Evolutionary conservation across 192 early-diverging fungal genomes (phyloP), one percentile per base, ranked within the genome.

Genomic region (Coemansia sp.): DNA sequence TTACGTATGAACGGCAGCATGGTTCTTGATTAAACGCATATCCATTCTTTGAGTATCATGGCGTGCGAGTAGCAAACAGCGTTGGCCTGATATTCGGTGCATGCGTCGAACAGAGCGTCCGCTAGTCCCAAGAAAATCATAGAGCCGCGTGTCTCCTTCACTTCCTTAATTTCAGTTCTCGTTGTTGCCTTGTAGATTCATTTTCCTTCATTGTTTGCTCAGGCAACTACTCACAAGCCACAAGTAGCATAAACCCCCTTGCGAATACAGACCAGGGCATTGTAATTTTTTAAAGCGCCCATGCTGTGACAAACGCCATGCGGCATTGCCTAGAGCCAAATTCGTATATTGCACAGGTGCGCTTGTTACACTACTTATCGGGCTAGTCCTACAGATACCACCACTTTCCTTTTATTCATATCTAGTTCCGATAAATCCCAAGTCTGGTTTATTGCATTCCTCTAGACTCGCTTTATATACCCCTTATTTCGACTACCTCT

Each of bases 1-100:
- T 55, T 55, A 55, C 13, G 28, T 26, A 55, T 31, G 26, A 55
- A 28, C 51, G 16, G 26, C 51, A 55, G 51, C 51, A 55, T 55
- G 51, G 51, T 28, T 33, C 51, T 31, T 14, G 28, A 55, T 26
- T 28, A 55, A 55, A 28, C 14, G 43, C 9, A 18, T 45, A 20
- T 21, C 18, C 43, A 9, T 9, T 6, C 43, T 45, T 45, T 20
- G 43, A 45, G 18, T 45, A 45, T 2, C 43, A 9, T 18, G 18
- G 43, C 43, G 43, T 45, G 43, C 43, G 43, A 45, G 39, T 40
- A 16, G 3, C 16, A 16, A 16, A 9, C 18, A 45, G 43, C 43
- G 43, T 21, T 45, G 43, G 18, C 18, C 16, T 14, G 18, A 6
- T 21, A 45, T 45, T 45, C 8, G n/a, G 43, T 6, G 24, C 51